phyloP scores from a whole-genome alignment of 2,329 filamentous ascomycete species.

The Penicillium sp. region DNA sequence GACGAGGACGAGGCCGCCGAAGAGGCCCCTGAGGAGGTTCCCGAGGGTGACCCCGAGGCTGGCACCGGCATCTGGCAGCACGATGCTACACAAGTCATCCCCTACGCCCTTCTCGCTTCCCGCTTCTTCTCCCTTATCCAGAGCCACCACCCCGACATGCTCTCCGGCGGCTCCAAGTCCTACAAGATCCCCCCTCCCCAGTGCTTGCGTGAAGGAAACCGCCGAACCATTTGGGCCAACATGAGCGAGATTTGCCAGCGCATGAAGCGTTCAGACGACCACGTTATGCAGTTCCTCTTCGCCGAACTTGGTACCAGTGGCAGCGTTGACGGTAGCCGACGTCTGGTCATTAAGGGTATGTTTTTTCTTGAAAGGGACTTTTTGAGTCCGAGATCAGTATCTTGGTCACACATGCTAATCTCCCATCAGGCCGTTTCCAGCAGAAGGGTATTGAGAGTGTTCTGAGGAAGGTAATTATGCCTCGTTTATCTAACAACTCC shows the following conservation, averaged over 20 bases:
- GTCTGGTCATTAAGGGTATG: constrained; percentile 85
- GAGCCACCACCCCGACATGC: constrained; percentile 95
- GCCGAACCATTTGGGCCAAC: constrained; percentile 99
- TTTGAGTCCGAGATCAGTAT: not conserved
- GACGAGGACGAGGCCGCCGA: constrained; percentile 59
- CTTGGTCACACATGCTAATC: not conserved
- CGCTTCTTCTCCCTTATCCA: constrained; percentile 95
- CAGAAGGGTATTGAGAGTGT: constrained; percentile 99
- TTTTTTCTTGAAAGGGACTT: not conserved
- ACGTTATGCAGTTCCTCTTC: constrained; percentile 95
- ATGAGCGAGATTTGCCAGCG: constrained; percentile 98
- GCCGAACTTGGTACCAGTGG: constrained; percentile 97
- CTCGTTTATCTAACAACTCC: not conserved
- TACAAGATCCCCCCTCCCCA: constrained; percentile 99
- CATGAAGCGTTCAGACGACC: constrained; percentile 85
- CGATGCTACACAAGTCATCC: constrained; percentile 74
- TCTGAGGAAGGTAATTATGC: constrained; percentile 80
- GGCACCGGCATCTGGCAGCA: constrained; percentile 91
- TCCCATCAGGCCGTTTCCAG: constrained; percentile 76
- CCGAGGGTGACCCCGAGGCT: constrained; percentile 75
- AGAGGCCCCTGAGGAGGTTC: constrained; percentile 57
- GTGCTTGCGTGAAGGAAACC: constrained; percentile 99
- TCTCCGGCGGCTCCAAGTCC: constrained; percentile 83
- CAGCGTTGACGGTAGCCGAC: constrained; percentile 87
- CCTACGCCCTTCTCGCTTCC: constrained; percentile 80